phyloP scores from a whole-genome alignment of 1,284 basidiomycete genomes.

The Cryptococcus wingfieldii region DNA sequence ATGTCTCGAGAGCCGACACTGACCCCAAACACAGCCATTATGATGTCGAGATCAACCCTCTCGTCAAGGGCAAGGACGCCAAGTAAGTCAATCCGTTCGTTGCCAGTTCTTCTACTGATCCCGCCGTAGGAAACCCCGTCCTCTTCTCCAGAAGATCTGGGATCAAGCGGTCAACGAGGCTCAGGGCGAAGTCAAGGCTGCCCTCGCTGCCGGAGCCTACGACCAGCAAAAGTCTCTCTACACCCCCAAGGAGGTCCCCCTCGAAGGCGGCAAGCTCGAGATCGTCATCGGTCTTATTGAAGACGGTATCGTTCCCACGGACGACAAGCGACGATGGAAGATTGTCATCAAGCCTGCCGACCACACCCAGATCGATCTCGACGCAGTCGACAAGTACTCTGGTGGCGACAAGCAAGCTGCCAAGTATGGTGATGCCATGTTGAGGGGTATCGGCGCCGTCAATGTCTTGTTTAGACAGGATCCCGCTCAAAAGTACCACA shows the following conservation, averaged over 20 bases:
- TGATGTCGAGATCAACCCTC: conserved; percentile 43
- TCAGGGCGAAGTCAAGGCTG: conserved; percentile 16
- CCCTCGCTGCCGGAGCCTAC: conserved; percentile 27
- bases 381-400: conserved; percentile 35
- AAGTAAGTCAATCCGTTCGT: conserved; percentile 21
- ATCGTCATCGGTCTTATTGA: background rate
- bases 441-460: conserved; percentile 36
- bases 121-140: conserved; percentile 28
- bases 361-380: conserved; percentile 30
- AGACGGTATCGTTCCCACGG: conserved; percentile 26
- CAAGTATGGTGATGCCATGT: background rate
- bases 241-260: conserved; percentile 33
- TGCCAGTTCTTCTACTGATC: conserved; percentile 22
- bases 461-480: conserved; percentile 43
- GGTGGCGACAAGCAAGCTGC: background rate
- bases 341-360: conserved; percentile 34
- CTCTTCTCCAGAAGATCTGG: conserved; percentile 29
- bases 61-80: conserved; percentile 15
- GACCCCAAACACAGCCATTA: conserved; percentile 34
- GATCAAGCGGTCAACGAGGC: conserved; percentile 30
- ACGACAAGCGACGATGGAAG: conserved; percentile 33
- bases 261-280: conserved; percentile 19
- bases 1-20: background rate
- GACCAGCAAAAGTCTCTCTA: conserved; percentile 41
- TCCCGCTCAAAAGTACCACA: conserved; percentile 35